These are phyloP conservation scores for Scheffersomyces stipitis DNA, from an alignment of 805 yeast species.

Conservation along the genomic window DNA sequence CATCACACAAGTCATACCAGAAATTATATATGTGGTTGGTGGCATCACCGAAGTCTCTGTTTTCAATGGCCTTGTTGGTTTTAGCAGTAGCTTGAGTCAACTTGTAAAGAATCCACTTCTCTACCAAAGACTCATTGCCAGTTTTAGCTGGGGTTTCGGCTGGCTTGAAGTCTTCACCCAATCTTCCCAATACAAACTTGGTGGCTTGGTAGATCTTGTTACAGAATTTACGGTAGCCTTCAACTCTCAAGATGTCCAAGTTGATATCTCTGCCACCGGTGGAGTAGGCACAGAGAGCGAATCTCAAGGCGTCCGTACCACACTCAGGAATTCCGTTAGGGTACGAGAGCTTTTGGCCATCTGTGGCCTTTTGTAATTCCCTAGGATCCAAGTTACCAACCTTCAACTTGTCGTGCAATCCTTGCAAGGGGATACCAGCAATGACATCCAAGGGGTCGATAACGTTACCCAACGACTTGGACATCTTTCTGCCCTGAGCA, in stretches of 20 bases:
- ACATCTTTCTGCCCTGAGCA: slow-evolving; percentile 99
- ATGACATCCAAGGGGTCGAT: slow-evolving; percentile 95
- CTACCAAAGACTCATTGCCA: slow-evolving; percentile 88
- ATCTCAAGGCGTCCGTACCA: slow-evolving; percentile 98
- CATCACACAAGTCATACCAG: slow-evolving; percentile 97
- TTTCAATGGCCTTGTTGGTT: slow-evolving; percentile 67
- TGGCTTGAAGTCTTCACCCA: slow-evolving; percentile 86
- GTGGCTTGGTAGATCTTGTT: slow-evolving; percentile 99
- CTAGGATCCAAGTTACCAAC: slow-evolving; percentile 86
- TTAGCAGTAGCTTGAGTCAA: slow-evolving; percentile 66
- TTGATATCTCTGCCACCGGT: slow-evolving; percentile 99
- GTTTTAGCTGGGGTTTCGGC: slow-evolving; percentile 61
- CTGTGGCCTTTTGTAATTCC: slow-evolving; percentile 82
- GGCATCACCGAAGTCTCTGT: slow-evolving; percentile 85
- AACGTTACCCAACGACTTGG: slow-evolving; percentile 95
- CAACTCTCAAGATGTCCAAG: slow-evolving; percentile 92
- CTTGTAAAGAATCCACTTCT: slow-evolving; percentile 93
- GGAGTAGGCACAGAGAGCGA: slow-evolving; percentile 96
- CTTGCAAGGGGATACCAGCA: slow-evolving; percentile 77
- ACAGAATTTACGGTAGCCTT: slow-evolving; percentile 99
- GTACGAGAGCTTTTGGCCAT: slow-evolving; percentile 85
- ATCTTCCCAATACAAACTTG: slow-evolving; percentile 89
- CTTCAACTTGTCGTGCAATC: slow-evolving; percentile 72
- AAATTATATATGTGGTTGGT: slow-evolving; percentile 86
- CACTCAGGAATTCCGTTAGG: slow-evolving; percentile 99